Base-by-base conservation (phyloP, 305 asterid species). In the Fraxinus floribunda region DNA sequence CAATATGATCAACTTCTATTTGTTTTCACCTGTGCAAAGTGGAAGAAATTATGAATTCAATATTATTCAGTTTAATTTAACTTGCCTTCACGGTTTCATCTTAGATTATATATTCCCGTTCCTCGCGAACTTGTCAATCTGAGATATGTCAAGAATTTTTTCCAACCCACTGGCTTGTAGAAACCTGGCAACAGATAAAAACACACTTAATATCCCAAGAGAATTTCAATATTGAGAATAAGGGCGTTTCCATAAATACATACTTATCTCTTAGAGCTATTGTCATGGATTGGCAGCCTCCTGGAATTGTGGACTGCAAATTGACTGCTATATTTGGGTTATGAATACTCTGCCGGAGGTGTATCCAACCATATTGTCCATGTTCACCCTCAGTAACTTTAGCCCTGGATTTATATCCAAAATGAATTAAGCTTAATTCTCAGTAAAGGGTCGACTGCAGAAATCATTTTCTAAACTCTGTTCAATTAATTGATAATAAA, bases 301-400 rank as follows among this genome's bases (percentile, higher is more conserved):
- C 98, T 5, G 89, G 90, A 75, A 89, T 72, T 0, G 86, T 88
- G 46, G 99, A 93, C 81, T 95, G 98, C 71, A 94, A 49, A 89
- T 95, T 95, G 36, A 95, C 90, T 60, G 98, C 99, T 84, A 94
- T 89, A 81, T 95, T 94, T 76, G 99, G 99, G 84, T 95, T 95
- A 85, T 95, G 99, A 86, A 94, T 94, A 79, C 99, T 95, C 89
- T 94, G 98, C 52, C 99, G 79, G 20, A 95, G 80, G 76, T 94
- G 99, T 41, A 91, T 77, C 99, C 98, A 95, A 1, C 99, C 99
- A 41, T 85, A 60, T 78, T 95, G 94, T 60, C 89, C 94, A 0
- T 87, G 82, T 77, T 86, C 89, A 29, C 81, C 72, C 46, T 83
- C 87, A 0, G 89, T 89, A 83, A 95, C 97, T 88, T 89, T 93